Conservation (phyloP, 495 filamentous ascomycete genomes). For the Neurospora sp. region DNA sequence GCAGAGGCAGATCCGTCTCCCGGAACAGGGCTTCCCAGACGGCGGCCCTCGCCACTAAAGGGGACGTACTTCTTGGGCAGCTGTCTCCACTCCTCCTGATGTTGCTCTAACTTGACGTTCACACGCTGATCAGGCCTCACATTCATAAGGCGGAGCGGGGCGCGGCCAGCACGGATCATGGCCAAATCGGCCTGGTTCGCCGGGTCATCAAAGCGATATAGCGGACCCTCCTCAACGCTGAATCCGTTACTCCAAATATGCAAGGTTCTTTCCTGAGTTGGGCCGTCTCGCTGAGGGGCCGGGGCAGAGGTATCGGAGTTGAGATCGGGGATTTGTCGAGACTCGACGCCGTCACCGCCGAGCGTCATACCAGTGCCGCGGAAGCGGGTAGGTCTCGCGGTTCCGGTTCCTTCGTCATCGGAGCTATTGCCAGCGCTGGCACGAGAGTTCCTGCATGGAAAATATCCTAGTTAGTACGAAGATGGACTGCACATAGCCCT, state of each 20-base stretch:
- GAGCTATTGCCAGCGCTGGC: conserved; percentile 39
- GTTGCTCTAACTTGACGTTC: conserved; percentile 80
- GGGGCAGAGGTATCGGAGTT: conserved; percentile 34
- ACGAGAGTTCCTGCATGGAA: not conserved
- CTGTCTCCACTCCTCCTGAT: conserved; percentile 70
- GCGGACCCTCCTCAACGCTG: conserved; percentile 87
- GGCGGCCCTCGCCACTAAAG: conserved; percentile 71
- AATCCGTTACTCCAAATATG: conserved; percentile 94
- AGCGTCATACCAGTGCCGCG: conserved; percentile 75
- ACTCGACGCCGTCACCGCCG: conserved; percentile 81
- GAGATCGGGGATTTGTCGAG: conserved; percentile 59
- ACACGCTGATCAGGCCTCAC: conserved; percentile 77
- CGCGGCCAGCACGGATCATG: conserved; percentile 78
- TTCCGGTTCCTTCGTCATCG: conserved; percentile 40
- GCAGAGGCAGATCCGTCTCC: conserved; percentile 37
- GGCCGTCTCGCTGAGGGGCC: conserved; percentile 24
- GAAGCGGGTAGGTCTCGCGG: conserved; percentile 48
- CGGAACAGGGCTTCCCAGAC: conserved; percentile 87
- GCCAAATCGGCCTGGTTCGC: conserved; percentile 69
- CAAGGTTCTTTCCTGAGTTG: conserved; percentile 50
- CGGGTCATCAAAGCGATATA: conserved; percentile 83
- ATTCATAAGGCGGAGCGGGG: conserved; percentile 82
- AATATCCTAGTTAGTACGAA: conserved; percentile 2
- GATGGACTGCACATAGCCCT: not conserved
- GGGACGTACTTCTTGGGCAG: conserved; percentile 84